Evolutionary conservation across 2,329 filamentous ascomycete genomes (phyloP).

Genomic region (Alternaria sp.): DNA sequence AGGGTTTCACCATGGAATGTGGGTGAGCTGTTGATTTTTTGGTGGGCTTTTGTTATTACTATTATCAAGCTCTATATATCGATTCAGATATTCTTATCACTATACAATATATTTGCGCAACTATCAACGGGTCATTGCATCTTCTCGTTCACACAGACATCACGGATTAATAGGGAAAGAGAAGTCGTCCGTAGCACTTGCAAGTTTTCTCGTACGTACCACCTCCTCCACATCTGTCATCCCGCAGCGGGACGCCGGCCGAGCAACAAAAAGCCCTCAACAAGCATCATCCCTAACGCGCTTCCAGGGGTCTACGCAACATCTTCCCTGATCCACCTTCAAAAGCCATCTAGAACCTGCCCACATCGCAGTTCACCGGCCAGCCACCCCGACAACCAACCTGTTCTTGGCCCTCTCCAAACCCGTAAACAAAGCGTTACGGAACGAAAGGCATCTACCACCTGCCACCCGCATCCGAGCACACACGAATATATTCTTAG

Average conservation of each 20-base stretch:
- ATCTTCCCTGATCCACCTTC: neutral
- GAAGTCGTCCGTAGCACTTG: neutral
- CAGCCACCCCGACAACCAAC: neutral
- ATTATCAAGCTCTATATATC: neutral
- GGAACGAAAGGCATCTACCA: neutral
- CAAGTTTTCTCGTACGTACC: neutral
- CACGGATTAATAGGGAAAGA: neutral
- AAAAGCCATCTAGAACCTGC: neutral
- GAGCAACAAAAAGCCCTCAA: neutral
- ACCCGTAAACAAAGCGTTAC: neutral
- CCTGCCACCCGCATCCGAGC: neutral
- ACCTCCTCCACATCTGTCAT: neutral
- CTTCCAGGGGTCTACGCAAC: neutral
- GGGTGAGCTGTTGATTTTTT: neutral
- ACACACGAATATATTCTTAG: neutral
- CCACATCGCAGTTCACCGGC: neutral
- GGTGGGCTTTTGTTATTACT: neutral
- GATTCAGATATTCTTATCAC: neutral
- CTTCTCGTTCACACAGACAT: neutral
- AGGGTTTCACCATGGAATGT: neutral
- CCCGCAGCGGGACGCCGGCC: neutral
- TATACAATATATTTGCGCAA: neutral
- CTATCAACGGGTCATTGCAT: neutral
- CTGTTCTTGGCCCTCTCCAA: neutral
- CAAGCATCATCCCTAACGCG: constrained; percentile 5